Evolutionary conservation across 2,329 filamentous ascomycete species (phyloP).

Genomic region (Ampelomyces quisqualis): DNA sequence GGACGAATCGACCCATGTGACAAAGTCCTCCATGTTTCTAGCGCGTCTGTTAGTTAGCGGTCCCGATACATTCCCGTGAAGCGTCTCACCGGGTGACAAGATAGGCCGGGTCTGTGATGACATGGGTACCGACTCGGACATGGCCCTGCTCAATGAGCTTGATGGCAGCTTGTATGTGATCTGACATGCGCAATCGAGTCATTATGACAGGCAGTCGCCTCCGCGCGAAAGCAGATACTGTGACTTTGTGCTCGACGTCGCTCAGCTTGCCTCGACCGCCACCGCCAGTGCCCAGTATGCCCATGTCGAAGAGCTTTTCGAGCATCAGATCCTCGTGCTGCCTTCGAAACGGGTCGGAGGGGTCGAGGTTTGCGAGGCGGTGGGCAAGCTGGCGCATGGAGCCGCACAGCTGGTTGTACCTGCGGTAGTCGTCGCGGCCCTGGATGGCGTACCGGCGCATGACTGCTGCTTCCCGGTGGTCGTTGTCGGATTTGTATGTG

Average conservation of each 20-base stretch:
- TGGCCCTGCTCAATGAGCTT: slow-evolving; percentile 94
- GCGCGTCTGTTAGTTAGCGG: slow-evolving; percentile 8
- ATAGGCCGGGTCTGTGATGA: slow-evolving; percentile 86
- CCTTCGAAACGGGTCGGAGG: slow-evolving; percentile 73
- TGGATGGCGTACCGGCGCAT: slow-evolving; percentile 87
- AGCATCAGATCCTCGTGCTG: slow-evolving; percentile 86
- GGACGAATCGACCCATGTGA: slow-evolving; percentile 92
- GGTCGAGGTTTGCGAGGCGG: slow-evolving; percentile 75
- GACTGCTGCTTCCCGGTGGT: slow-evolving; percentile 79
- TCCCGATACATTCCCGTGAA: too few species aligned
- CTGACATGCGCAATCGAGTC: slow-evolving; percentile 87
- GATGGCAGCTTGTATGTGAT: slow-evolving; percentile 75
- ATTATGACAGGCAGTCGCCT: slow-evolving; percentile 85
- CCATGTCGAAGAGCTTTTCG: slow-evolving; percentile 91
- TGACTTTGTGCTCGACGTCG: slow-evolving; percentile 80
- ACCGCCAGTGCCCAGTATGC: slow-evolving; percentile 72
- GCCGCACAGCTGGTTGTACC: slow-evolving; percentile 50
- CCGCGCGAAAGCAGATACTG: slow-evolving; percentile 84
- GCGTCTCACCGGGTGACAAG: slow-evolving; percentile 66
- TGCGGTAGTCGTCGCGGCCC: slow-evolving; percentile 74
- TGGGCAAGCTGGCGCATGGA: slow-evolving; percentile 90
- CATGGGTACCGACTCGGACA: slow-evolving; percentile 86
- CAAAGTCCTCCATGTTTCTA: slow-evolving; percentile 88
- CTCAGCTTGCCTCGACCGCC: slow-evolving; percentile 61
- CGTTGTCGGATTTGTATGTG: slow-evolving; percentile 84